Conservation (phyloP, 83 land plant genomes). For the Larix sibirica region DNA sequence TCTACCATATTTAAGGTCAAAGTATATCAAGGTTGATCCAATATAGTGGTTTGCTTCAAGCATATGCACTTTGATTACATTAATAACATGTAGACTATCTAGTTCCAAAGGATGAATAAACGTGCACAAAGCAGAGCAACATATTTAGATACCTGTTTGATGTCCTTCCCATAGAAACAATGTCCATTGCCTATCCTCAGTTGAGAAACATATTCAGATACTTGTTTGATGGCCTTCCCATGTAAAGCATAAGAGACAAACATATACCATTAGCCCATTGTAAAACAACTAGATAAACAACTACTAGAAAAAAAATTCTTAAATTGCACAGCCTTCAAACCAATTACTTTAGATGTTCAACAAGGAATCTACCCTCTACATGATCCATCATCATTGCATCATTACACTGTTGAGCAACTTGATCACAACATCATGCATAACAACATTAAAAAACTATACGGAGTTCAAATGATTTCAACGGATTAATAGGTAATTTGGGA, state of each 20-base stretch:
- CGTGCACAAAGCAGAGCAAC: constrained; percentile 49
- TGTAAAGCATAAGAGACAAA: no score
- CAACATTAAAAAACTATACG: no score
- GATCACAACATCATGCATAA: no score
- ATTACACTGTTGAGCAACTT: no score
- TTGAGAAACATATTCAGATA: no score
- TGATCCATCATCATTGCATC: constrained; percentile 28
- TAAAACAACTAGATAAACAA: not conserved
- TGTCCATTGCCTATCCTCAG: no score
- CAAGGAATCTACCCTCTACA: constrained; percentile 30
- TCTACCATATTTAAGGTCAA: constrained; percentile 43
- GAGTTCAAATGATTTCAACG: no score
- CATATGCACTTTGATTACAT: constrained; percentile 57
- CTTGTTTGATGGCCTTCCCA: no score
- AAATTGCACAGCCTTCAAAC: not conserved
- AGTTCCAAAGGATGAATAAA: constrained; percentile 55
- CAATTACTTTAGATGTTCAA: constrained; percentile 21
- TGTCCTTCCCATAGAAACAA: constrained; percentile 43
- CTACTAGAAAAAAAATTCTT: not conserved
- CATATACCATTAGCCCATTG: not conserved
- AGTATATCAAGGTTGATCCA: constrained; percentile 70
- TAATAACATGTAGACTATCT: constrained; percentile 36
- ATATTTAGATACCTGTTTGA: constrained; percentile 68
- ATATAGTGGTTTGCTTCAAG: constrained; percentile 85
- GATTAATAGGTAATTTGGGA: no score